Evolutionary conservation across 768 basidiomycete species (phyloP).

Genomic region (Lyophyllum semitale): DNA sequence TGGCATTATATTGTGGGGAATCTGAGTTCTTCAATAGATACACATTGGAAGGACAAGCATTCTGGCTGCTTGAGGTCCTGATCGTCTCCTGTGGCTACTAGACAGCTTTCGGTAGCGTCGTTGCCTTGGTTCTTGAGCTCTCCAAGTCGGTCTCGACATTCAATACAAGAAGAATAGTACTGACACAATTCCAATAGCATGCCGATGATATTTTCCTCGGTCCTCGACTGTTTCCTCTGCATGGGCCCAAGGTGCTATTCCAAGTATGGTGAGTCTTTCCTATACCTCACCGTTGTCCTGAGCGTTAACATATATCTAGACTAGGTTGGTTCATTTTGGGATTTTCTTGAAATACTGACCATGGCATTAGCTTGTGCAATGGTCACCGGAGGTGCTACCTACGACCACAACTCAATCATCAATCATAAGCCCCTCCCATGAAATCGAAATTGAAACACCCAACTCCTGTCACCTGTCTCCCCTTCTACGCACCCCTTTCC

Average conservation of each 20-base stretch:
- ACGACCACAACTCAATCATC: constrained; percentile 10
- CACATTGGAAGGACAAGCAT: constrained; percentile 98
- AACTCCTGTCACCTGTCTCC: constrained; percentile 57
- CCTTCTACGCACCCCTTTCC: constrained; percentile 40
- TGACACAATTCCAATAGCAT: constrained; percentile 74
- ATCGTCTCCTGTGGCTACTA: constrained; percentile 97
- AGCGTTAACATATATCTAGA: constrained; percentile 30
- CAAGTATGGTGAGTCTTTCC: constrained; percentile 83
- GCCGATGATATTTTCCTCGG: constrained; percentile 97
- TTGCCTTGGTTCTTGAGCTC: constrained; percentile 98
- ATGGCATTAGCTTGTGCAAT: constrained; percentile 34
- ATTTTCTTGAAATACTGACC: neutral
- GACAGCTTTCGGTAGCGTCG: constrained; percentile 94
- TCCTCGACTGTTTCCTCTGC: constrained; percentile 97
- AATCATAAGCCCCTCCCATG: constrained; percentile 13
- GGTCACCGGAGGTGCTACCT: constrained; percentile 22
- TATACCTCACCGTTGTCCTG: neutral
- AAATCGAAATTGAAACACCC: constrained; percentile 31
- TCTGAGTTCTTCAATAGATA: constrained; percentile 56
- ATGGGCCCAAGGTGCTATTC: constrained; percentile 98
- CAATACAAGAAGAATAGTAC: neutral
- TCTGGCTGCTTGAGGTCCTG: constrained; percentile 96
- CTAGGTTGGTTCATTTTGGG: constrained; percentile 49
- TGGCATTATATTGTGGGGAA: neutral
- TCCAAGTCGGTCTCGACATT: constrained; percentile 53